phyloP scores from a whole-genome alignment of 257 asterid species.

The Gardenia jasminoides region DNA sequence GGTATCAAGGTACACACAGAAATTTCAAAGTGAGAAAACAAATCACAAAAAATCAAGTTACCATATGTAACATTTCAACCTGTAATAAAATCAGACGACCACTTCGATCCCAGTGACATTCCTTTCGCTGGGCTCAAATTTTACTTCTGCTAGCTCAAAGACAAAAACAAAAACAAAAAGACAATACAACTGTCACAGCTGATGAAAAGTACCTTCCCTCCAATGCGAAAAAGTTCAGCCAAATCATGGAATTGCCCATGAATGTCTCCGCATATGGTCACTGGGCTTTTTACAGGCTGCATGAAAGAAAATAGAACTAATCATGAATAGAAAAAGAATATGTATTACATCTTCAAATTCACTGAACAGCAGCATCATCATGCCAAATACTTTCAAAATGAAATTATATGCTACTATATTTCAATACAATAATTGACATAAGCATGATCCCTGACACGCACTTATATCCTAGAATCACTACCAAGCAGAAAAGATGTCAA shows the following conservation, averaged over 20 bases:
- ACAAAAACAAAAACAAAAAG: constrained; percentile 20
- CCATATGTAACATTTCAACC: constrained; percentile 13
- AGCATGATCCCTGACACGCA: too few species aligned
- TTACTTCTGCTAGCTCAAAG: constrained; percentile 23
- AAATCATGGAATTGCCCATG: constrained; percentile 98
- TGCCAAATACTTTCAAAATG: background rate
- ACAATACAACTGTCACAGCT: constrained; percentile 2
- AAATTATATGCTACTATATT: background rate
- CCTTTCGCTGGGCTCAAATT: constrained; percentile 21
- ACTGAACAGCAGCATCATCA: background rate
- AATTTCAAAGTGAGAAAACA: background rate
- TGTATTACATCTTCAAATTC: background rate
- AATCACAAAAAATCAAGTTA: background rate
- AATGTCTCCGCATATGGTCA: constrained; percentile 94
- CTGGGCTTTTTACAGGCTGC: constrained; percentile 98
- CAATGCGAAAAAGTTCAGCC: constrained; percentile 94
- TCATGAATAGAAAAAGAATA: background rate
- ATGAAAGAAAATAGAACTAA: constrained; percentile 22
- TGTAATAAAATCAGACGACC: constrained; percentile 30
- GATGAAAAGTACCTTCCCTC: constrained; percentile 74
- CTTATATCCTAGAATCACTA: background rate
- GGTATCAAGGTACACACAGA: background rate
- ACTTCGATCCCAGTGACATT: constrained; percentile 20
- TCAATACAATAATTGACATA: too few species aligned
- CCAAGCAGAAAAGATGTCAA: background rate